Percentiles rank a stretch among this genome's conserved stretches.
Conservation (phyloP, 106 monocot genomes). For the Dioscorea alata region DNA sequence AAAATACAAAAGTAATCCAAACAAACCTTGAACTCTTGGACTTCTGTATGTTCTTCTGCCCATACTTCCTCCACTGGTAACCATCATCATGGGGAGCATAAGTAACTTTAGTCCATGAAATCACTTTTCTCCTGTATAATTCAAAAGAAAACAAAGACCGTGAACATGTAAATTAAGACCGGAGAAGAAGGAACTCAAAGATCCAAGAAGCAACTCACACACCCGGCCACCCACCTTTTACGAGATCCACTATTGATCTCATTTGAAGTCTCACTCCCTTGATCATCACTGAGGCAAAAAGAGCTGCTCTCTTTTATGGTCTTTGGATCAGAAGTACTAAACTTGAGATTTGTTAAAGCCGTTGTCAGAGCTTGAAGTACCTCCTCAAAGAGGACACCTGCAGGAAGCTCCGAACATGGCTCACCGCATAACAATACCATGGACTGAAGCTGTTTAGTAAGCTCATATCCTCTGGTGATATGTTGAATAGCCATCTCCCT, state of each 20-base stretch:
- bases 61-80: slow-evolving; percentile 20
- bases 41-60: slow-evolving; percentile 8
- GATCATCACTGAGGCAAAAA: neutral
- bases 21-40: slow-evolving; percentile 1
- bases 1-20: neutral
- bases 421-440: neutral
- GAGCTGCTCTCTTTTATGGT: too few species aligned
- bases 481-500: slow-evolving; percentile 1
- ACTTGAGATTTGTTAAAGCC: neutral
- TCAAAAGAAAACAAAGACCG: neutral
- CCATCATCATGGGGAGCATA: slow-evolving; percentile 2
- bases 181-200: neutral
- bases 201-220: neutral
- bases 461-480: neutral
- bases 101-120: neutral
- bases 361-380: neutral
- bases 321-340: neutral
- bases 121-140: neutral
- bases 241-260: neutral
- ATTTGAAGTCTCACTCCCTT: neutral
- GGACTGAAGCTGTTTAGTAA: neutral
- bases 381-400: neutral
- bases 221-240: neutral
- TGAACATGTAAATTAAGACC: neutral
- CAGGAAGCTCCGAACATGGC: neutral